A percentile compares a stretch with the other conserved stretches of the same genome.
Conservation (phyloP, 345 rosid genomes). For the Eutrema yunnanense region DNA sequence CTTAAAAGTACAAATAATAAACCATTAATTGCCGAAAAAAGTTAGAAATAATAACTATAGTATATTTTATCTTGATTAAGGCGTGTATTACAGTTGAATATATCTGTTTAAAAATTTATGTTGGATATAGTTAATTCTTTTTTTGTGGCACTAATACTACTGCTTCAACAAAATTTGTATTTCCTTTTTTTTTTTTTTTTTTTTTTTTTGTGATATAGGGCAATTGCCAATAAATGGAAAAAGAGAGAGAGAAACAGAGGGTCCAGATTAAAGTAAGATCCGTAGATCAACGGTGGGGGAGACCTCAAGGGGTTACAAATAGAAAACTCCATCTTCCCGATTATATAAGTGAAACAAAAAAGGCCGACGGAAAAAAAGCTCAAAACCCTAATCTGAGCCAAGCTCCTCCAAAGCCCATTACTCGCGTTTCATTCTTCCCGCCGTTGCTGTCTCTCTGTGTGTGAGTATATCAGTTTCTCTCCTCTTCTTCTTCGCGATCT, state of each 20-base stretch:
- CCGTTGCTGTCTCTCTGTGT: background rate
- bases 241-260: background rate
- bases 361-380: conserved; percentile 25
- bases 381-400: conserved; percentile 26
- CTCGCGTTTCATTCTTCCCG: conserved; percentile 24
- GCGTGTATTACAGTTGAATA: background rate
- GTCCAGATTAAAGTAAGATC: conserved; percentile 8
- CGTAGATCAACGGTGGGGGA: conserved; percentile 15
- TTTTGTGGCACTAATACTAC: too few relatives aligned
- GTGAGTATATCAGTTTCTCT: conserved; percentile 4
- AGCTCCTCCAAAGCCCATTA: conserved; percentile 19
- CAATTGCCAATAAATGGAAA: background rate
- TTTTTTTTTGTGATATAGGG: background rate
- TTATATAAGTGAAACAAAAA: conserved; percentile 7
- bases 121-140: background rate
- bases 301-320: background rate
- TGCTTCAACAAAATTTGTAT: background rate
- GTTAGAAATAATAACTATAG: too few relatives aligned
- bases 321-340: background rate
- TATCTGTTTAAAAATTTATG: background rate
- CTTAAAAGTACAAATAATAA: background rate
- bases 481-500: background rate
- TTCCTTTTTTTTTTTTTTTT: background rate
- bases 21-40: background rate
- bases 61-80: background rate